Evolutionary conservation across 2,329 filamentous ascomycete genomes (phyloP).

Genomic region (Pseudogymnoascus sp.): DNA sequence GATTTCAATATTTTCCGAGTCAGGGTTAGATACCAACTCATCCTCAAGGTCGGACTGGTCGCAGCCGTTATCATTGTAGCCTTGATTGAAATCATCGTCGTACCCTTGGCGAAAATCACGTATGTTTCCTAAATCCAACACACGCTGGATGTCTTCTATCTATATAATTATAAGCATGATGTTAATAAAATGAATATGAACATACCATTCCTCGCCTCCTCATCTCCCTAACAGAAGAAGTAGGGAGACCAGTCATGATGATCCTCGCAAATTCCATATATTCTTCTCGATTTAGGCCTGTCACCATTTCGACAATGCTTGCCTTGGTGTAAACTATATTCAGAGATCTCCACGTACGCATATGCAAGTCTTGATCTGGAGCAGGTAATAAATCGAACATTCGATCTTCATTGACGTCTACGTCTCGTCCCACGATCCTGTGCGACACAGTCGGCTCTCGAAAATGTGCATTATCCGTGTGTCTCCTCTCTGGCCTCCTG

Average conservation of each 20-base stretch:
- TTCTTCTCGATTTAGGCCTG: neutral
- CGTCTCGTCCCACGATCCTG: neutral
- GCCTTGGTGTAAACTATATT: neutral
- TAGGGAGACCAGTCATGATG: neutral
- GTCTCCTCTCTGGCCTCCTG: neutral
- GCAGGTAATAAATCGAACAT: neutral
- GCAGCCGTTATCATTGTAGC: slow-evolving; percentile 37
- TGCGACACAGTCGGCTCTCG: neutral
- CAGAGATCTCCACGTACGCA: neutral
- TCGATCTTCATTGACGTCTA: neutral
- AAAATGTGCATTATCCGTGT: neutral
- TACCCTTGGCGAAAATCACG: neutral
- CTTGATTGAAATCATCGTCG: neutral
- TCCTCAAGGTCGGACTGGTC: slow-evolving; percentile 45
- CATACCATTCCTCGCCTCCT: neutral
- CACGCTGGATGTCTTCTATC: neutral
- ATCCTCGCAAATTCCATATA: neutral
- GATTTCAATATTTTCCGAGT: slow-evolving; percentile 31
- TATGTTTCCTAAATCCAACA: neutral
- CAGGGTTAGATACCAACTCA: slow-evolving; percentile 37
- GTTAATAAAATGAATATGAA: neutral
- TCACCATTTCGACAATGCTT: neutral
- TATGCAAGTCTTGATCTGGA: neutral
- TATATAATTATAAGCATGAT: neutral
- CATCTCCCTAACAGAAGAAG: neutral